Conservation (phyloP, 164 flowering plant species). For the Malania oleifera region DNA sequence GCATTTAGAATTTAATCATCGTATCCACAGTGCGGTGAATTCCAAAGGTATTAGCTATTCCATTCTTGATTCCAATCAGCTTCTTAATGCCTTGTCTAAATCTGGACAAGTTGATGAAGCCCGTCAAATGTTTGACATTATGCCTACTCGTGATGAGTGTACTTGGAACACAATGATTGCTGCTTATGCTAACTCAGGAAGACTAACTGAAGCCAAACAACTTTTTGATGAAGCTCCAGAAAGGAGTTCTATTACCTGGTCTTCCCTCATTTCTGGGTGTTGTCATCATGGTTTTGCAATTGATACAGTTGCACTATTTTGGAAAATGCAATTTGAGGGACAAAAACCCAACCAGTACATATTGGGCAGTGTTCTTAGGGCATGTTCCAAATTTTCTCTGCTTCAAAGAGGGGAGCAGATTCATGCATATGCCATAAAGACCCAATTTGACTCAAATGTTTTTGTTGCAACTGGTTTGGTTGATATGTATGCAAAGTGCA, state of each 20-base stretch:
- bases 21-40: not conserved
- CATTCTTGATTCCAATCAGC: conserved; percentile 11
- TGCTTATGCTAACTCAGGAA: conserved; percentile 57
- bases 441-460: conserved; percentile 34
- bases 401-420: conserved; percentile 52
- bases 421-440: conserved; percentile 58
- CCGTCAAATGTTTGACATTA: conserved; percentile 62
- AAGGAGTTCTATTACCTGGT: conserved; percentile 61
- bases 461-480: conserved; percentile 72
- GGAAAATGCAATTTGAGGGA: conserved; percentile 71
- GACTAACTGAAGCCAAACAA: conserved; percentile 47
- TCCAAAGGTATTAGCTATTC: not conserved
- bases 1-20: not conserved
- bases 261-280: conserved; percentile 72
- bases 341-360: conserved; percentile 55
- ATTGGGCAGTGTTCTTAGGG: conserved; percentile 59
- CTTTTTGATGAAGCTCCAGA: conserved; percentile 43
- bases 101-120: conserved; percentile 64
- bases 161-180: conserved; percentile 78
- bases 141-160: conserved; percentile 61
- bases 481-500: conserved; percentile 80
- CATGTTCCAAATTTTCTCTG: conserved; percentile 36
- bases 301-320: conserved; percentile 53
- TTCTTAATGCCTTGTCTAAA: conserved; percentile 33
- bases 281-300: conserved; percentile 34